These are phyloP conservation scores for Rubia tinctorum DNA, from an alignment of 305 asterid species.

Conservation along the genomic window DNA sequence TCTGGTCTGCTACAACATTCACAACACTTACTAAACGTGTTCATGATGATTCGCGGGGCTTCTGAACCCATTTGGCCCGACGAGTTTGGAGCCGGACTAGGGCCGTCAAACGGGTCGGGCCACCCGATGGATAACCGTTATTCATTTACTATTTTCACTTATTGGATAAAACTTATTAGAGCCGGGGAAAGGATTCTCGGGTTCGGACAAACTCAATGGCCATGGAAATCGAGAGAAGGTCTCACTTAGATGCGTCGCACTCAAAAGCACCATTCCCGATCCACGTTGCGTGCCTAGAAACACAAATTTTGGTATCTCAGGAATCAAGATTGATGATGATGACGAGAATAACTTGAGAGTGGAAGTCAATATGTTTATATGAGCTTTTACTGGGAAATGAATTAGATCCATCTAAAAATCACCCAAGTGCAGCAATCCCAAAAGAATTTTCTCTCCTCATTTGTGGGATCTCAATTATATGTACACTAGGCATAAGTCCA, in stretches of 20 bases:
- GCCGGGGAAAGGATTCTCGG: background rate
- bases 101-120: too few species aligned
- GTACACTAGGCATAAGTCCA: too few species aligned
- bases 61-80: too few species aligned
- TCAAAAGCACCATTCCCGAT: background rate
- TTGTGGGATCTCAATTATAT: background rate
- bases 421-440: background rate
- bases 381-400: background rate
- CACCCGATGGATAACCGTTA: too few species aligned
- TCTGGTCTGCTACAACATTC: background rate
- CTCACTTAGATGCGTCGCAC: too few species aligned
- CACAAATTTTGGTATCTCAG: background rate
- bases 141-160: too few species aligned
- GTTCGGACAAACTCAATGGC: background rate
- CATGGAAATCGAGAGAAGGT: too few species aligned
- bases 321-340: background rate
- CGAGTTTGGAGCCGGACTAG: background rate
- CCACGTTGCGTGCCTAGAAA: background rate
- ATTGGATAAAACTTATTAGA: too few species aligned
- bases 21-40: too few species aligned
- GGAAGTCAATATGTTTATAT: background rate
- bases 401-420: background rate
- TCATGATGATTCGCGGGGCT: too few species aligned
- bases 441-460: background rate
- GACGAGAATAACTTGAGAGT: background rate